These are phyloP conservation scores for Suillus tomentosus DNA, from an alignment of 768 basidiomycete genomes.

Conservation along the genomic window DNA sequence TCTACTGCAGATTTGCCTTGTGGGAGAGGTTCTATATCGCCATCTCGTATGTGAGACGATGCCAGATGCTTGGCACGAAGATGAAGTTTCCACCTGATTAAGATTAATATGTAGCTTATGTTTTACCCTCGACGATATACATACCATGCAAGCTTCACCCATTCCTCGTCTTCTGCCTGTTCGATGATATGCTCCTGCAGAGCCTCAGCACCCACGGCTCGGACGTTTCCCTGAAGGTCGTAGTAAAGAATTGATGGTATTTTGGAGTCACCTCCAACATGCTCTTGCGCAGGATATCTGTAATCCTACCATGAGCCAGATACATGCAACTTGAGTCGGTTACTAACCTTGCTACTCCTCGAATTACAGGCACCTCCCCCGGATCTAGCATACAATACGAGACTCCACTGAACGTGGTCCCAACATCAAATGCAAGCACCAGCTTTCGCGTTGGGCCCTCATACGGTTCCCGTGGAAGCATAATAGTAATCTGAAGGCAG, in stretches of 20 bases:
- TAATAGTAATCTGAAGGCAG: slow-evolving; percentile 15
- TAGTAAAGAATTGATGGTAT: slow-evolving; percentile 53
- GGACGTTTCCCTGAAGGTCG: slow-evolving; percentile 39
- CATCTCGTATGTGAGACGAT: slow-evolving; percentile 25
- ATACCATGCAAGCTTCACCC: slow-evolving; percentile 44
- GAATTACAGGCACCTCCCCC: slow-evolving; percentile 34
- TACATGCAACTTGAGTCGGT: background rate
- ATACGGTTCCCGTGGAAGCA: slow-evolving; percentile 35
- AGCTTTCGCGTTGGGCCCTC: slow-evolving; percentile 41
- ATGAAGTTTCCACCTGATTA: slow-evolving; percentile 37
- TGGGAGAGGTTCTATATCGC: slow-evolving; percentile 29
- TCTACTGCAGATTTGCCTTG: slow-evolving; percentile 20
- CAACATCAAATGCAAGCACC: slow-evolving; percentile 46
- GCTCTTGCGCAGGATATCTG: slow-evolving; percentile 50
- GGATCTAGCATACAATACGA: slow-evolving; percentile 40
- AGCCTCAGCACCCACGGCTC: slow-evolving; percentile 48
- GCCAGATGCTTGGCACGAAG: slow-evolving; percentile 32
- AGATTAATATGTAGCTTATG: background rate
- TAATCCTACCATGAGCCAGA: background rate
- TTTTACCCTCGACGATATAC: background rate
- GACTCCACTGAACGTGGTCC: slow-evolving; percentile 46
- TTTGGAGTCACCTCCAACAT: slow-evolving; percentile 47
- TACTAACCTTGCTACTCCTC: slow-evolving; percentile 29
- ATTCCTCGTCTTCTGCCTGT: slow-evolving; percentile 38
- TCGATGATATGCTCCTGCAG: slow-evolving; percentile 36